A percentile compares a stretch with the other conserved stretches of the same genome.
phyloP scores from a whole-genome alignment of 768 basidiomycete species.

The Peribolospora baueri region DNA sequence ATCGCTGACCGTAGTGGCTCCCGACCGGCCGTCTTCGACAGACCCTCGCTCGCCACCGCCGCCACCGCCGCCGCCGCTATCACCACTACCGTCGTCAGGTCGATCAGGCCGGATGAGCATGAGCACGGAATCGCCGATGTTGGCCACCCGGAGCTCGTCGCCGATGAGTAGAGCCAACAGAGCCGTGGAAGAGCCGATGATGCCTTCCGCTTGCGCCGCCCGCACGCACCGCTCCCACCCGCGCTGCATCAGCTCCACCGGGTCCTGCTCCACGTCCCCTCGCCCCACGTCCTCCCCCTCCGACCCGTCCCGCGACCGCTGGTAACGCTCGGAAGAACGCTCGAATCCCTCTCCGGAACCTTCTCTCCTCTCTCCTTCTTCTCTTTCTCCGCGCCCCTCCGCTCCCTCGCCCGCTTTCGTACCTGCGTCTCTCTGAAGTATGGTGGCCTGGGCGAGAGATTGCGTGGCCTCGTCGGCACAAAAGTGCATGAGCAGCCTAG shows the following conservation, averaged over 20 bases:
- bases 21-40: too few species aligned
- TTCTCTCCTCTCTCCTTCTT: too few species aligned
- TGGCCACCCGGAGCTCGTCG: constrained; percentile 53
- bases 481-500: constrained; percentile 62
- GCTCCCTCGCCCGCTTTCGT: too few species aligned
- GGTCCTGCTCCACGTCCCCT: constrained; percentile 16
- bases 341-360: too few species aligned
- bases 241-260: constrained; percentile 24
- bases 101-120: neutral
- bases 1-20: too few species aligned
- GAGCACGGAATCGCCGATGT: constrained; percentile 55
- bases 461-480: constrained; percentile 19
- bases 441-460: too few species aligned
- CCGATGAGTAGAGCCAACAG: constrained; percentile 22
- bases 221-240: constrained; percentile 26
- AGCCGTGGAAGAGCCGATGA: constrained; percentile 24
- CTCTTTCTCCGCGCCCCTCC: too few species aligned
- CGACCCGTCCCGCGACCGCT: constrained; percentile 12
- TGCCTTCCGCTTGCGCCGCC: constrained; percentile 22
- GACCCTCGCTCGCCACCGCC: too few species aligned
- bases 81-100: too few species aligned
- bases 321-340: neutral
- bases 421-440: neutral
- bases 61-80: too few species aligned
- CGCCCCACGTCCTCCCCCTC: constrained; percentile 9